phyloP scores from a whole-genome alignment of 371 early-diverging fungal genomes.

The Mycotypha africana region DNA sequence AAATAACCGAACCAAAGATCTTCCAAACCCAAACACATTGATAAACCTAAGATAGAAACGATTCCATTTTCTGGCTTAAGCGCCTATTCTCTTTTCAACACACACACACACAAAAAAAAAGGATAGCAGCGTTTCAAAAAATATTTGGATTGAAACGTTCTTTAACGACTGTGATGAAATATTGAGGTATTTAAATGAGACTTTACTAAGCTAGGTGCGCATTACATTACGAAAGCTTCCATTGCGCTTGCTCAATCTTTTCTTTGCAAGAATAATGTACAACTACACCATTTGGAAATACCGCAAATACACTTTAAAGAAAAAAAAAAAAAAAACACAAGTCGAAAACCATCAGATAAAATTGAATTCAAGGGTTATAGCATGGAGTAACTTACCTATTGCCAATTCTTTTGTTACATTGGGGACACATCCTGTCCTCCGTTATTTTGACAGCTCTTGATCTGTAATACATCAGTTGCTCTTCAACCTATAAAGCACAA shows the following conservation, averaged over 20 bases:
- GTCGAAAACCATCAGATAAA: background rate
- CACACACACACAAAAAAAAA: no score
- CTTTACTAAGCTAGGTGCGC: no score
- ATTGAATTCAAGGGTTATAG: no score
- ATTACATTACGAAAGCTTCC: conserved; percentile 41
- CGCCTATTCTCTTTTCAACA: no score
- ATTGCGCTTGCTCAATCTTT: conserved; percentile 48
- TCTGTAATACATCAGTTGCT: conserved; percentile 59
- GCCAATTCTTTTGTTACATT: conserved; percentile 76
- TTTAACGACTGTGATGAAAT: no score
- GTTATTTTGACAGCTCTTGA: conserved; percentile 67
- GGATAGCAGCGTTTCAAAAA: no score
- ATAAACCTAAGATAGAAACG: no score
- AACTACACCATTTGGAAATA: conserved; percentile 67
- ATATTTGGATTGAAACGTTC: no score
- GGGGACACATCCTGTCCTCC: conserved; percentile 76
- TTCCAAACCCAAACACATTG: no score
- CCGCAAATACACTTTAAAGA: conserved; percentile 61
- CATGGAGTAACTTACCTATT: conserved; percentile 45
- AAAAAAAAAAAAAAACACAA: background rate
- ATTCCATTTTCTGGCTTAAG: no score
- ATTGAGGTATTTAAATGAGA: no score
- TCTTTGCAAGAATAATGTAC: conserved; percentile 79
- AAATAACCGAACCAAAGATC: no score
- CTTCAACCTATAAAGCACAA: conserved; percentile 50